phyloP scores from a whole-genome alignment of 2,329 filamentous ascomycete species.

The Lecanoromycetidae sp. region DNA sequence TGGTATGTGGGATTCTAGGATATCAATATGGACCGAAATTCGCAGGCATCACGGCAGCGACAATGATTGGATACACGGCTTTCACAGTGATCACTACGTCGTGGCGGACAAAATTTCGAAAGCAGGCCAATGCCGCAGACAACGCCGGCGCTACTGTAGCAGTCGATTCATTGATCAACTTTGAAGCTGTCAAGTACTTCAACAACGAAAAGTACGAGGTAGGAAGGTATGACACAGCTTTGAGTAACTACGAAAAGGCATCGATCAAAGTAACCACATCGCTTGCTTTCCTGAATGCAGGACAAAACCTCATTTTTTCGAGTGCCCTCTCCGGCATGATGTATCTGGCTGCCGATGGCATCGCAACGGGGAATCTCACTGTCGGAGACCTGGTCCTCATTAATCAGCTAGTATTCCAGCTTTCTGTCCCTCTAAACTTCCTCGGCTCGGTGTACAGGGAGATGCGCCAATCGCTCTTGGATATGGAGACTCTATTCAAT shows the following conservation, averaged over 20 bases:
- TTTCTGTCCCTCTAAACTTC: slow-evolving; percentile 94
- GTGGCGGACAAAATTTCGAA: slow-evolving; percentile 93
- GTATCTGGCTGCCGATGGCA: slow-evolving; percentile 87
- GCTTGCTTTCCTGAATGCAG: slow-evolving; percentile 80
- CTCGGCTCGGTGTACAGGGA: slow-evolving; percentile 96
- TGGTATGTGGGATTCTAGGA: slow-evolving; percentile 88
- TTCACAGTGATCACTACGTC: slow-evolving; percentile 95
- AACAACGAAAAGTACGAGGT: slow-evolving; percentile 98
- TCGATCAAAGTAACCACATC: slow-evolving; percentile 97
- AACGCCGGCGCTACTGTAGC: slow-evolving; percentile 92
- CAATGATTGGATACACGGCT: slow-evolving; percentile 89
- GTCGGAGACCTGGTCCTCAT: slow-evolving; percentile 98
- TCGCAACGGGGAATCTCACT: slow-evolving; percentile 67
- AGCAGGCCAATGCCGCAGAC: slow-evolving; percentile 89
- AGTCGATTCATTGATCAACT: slow-evolving; percentile 95
- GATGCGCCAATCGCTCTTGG: slow-evolving; percentile 80
- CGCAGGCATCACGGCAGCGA: slow-evolving; percentile 75
- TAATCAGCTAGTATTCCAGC: slow-evolving; percentile 95
- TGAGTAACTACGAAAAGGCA: slow-evolving; percentile 77
- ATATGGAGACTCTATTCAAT: slow-evolving; percentile 98
- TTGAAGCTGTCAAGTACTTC: slow-evolving; percentile 98
- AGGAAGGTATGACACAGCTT: slow-evolving; percentile 72
- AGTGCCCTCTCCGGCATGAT: slow-evolving; percentile 92
- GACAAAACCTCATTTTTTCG: slow-evolving; percentile 96
- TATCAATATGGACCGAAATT: slow-evolving; percentile 92